A percentile compares a stretch with the other conserved stretches of the same genome.
Evolutionary conservation across 108 stramenopile species (phyloP).

Genomic region (Nitzschia inconspicua): DNA sequence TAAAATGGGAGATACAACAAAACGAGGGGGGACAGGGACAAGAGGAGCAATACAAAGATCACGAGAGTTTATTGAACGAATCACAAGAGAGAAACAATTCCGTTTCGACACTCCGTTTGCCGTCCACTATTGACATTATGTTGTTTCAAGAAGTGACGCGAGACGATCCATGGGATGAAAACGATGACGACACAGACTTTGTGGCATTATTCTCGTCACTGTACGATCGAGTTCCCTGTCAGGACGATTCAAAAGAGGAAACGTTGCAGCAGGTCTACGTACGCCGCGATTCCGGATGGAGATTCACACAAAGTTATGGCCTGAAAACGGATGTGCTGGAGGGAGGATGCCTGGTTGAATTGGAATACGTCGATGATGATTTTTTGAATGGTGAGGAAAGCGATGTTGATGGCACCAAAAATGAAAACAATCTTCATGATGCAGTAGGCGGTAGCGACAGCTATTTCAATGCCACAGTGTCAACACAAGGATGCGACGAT

Average conservation of each 20-base stretch:
- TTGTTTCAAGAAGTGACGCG: background rate
- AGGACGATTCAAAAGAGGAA: background rate
- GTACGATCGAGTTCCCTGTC: background rate
- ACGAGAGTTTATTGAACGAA: too few species aligned
- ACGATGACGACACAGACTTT: background rate
- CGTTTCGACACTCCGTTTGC: too few species aligned
- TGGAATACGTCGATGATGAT: too few species aligned
- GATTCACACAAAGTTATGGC: too few species aligned
- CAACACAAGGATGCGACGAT: background rate
- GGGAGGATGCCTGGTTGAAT: constrained; percentile 8
- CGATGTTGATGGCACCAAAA: too few species aligned
- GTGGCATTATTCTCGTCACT: background rate
- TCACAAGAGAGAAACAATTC: too few species aligned
- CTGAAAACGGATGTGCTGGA: background rate
- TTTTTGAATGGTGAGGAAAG: too few species aligned
- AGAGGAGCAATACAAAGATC: too few species aligned
- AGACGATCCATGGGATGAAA: background rate
- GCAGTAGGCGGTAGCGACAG: too few species aligned
- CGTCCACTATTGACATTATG: constrained; percentile 2
- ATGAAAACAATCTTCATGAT: too few species aligned
- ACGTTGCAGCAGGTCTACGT: background rate
- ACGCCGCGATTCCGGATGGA: background rate
- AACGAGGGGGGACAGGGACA: too few species aligned
- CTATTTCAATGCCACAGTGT: too few species aligned
- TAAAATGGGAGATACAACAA: background rate